A percentile compares a stretch with the other conserved stretches of the same genome.
Evolutionary conservation across 208 protist genomes (phyloP).

Genomic region (Tetramitus jugosus): DNA sequence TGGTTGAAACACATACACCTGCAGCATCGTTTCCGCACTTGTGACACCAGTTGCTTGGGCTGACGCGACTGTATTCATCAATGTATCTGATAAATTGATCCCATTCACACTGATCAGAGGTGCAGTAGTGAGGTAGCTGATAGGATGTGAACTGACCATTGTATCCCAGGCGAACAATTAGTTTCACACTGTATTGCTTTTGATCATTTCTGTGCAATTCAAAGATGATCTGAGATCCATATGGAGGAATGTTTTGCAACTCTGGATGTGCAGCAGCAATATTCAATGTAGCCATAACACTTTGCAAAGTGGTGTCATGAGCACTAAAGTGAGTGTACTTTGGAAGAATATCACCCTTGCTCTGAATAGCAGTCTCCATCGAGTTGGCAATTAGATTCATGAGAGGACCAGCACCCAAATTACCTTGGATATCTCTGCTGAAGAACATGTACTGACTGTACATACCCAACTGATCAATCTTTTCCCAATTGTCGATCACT

Average conservation of each 20-base stretch:
- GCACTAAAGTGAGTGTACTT: neutral
- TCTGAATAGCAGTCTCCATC: too few relatives aligned
- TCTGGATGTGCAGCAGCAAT: neutral
- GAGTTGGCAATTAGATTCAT: neutral
- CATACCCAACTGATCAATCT: neutral
- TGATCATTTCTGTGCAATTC: neutral
- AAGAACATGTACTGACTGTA: neutral
- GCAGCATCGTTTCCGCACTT: too few relatives aligned
- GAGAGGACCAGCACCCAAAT: neutral
- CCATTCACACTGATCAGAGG: too few relatives aligned
- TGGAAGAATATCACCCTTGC: too few relatives aligned
- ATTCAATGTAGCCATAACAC: neutral
- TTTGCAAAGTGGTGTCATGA: neutral
- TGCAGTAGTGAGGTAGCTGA: too few relatives aligned
- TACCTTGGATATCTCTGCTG: neutral
- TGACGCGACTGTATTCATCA: too few relatives aligned
- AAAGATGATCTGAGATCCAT: neutral
- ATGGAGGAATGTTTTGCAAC: neutral
- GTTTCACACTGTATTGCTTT: neutral
- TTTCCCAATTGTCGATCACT: neutral
- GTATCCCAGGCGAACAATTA: too few relatives aligned
- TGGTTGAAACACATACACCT: too few relatives aligned
- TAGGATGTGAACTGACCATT: too few relatives aligned
- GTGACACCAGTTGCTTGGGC: too few relatives aligned
- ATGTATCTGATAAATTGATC: too few relatives aligned